A percentile compares a stretch with the other conserved stretches of the same genome.
phyloP scores from a whole-genome alignment of 2,329 filamentous ascomycete genomes.

The Erysiphe pulchra region DNA sequence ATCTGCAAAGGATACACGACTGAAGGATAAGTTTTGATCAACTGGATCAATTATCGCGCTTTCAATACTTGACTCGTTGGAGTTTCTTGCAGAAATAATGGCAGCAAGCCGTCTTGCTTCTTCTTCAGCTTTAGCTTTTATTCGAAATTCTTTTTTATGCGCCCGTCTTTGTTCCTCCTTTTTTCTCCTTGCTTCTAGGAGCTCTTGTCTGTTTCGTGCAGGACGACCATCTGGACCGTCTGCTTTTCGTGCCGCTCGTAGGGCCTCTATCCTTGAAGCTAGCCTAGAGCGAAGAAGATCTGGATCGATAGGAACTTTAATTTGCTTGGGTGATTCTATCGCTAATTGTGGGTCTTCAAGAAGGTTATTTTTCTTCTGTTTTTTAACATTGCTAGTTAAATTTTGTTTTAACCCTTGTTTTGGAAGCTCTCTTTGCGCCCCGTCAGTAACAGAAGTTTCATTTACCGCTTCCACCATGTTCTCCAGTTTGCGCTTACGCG shows the following conservation, averaged over 20 bases:
- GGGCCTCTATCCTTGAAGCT: constrained; percentile 57
- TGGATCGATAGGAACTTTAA: constrained; percentile 43
- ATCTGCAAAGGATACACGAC: constrained; percentile 72
- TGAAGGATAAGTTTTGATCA: constrained; percentile 61
- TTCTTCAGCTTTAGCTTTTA: constrained; percentile 57
- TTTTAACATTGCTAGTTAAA: constrained; percentile 27
- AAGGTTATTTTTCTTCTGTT: constrained; percentile 13
- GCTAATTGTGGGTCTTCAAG: constrained; percentile 11
- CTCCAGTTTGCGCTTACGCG: constrained; percentile 58
- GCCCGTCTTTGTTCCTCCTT: constrained; percentile 72
- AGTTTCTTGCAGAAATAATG: constrained; percentile 31
- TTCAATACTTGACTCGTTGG: constrained; percentile 26
- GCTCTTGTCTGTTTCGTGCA: constrained; percentile 65
- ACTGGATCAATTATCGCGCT: constrained; percentile 27
- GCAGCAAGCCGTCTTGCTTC: constrained; percentile 38
- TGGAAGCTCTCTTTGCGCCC: constrained; percentile 29
- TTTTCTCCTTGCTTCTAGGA: constrained; percentile 67
- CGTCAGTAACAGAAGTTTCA: constrained; percentile 17
- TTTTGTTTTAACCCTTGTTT: constrained; percentile 31
- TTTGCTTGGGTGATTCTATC: constrained; percentile 25
- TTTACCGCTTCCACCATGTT: constrained; percentile 29
- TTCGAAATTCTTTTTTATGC: constrained; percentile 66
- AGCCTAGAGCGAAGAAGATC: constrained; percentile 55
- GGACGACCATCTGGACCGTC: constrained; percentile 60
- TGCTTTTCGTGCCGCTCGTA: constrained; percentile 68